Evolutionary conservation across 2,329 filamentous ascomycete species (phyloP), one percentile per base, ranked within the genome.

Genomic region (Aspergillus awamori): DNA sequence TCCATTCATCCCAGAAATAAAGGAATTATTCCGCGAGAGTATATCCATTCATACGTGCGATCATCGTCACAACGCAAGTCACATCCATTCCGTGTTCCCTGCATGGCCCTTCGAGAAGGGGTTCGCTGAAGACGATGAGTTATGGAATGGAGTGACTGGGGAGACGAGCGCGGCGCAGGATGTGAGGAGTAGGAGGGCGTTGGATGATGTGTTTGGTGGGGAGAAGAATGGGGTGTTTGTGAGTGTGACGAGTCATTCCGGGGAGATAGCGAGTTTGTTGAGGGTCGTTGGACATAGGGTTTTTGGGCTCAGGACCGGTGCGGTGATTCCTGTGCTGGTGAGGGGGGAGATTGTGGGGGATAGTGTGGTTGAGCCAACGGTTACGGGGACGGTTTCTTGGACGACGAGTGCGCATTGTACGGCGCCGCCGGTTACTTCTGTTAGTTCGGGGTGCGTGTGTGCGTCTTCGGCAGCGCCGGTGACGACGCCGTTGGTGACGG

Each of bases 11-110:
- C 86, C 85, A 0, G 73, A 79, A 0, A 72, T 88, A 64, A 86
- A 86, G 68, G 85, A 87, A 69, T 71, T 81, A 30, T 77, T 87
- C 53, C 77, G 86, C 15, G 86, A 88, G 70, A 80, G 80, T 1
- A 82, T 87, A 38, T 84, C 83, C 43, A 79, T 85, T 41, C 86
- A 88, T 70, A 88, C 86, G 0, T 88, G 86, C 65, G 84, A 88
- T 69, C 80, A 82, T 20, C 79, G 86, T 17, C 81, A 77, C 59
- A 79, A 70, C 60, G 78, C 75, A 54, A 74, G 77, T 0, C 80
- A 78, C 53, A 86, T 88, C 63, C 70, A 77, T 17, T 30, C 68
- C 1, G 69, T 76, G 13, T 86, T 83, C 66, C 84, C 84, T 0
- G 65, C 59, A 2, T 86, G 79, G 73, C 68, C 54, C 0, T 79